Percentiles rank a stretch among this genome's conserved stretches.
These are phyloP conservation scores for Entomophthora muscae DNA, from an alignment of 371 early-diverging fungal species.

Conservation along the genomic window DNA sequence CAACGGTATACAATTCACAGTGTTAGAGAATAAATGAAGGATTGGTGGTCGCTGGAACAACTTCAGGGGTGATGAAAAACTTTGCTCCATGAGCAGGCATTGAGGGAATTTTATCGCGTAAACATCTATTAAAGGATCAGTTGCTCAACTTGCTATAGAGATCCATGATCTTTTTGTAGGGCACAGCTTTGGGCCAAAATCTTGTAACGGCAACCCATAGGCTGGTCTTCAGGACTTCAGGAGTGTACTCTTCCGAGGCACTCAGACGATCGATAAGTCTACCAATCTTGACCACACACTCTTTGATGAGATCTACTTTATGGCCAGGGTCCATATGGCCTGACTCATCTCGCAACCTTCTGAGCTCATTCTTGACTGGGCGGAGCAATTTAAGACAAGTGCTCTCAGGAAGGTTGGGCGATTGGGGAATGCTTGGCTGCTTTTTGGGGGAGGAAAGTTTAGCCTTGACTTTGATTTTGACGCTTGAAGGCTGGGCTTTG, in stretches of 20 bases:
- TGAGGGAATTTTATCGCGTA: too few relatives aligned
- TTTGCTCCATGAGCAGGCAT: too few relatives aligned
- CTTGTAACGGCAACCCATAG: neutral
- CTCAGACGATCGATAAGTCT: neutral
- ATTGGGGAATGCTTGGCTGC: neutral
- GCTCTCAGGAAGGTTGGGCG: neutral
- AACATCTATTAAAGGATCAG: neutral
- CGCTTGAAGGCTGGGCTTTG: neutral
- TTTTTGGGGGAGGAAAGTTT: neutral
- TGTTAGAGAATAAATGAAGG: too few relatives aligned
- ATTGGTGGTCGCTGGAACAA: too few relatives aligned
- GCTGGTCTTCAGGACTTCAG: neutral
- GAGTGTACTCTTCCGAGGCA: neutral
- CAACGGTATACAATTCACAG: too few relatives aligned
- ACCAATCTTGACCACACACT: conserved; percentile 3
- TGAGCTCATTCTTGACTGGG: conserved; percentile 11
- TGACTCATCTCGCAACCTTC: conserved; percentile 9
- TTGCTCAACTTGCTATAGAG: neutral
- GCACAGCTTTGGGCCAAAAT: conserved; percentile 1
- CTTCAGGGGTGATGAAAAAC: too few relatives aligned
- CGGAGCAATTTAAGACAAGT: conserved; percentile 11
- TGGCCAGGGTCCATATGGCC: neutral
- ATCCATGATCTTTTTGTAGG: neutral
- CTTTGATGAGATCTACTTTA: conserved; percentile 4
- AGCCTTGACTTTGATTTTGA: neutral